Conservation (phyloP, 129 eudicot genomes). For the Heracleum sosnowskyi region DNA sequence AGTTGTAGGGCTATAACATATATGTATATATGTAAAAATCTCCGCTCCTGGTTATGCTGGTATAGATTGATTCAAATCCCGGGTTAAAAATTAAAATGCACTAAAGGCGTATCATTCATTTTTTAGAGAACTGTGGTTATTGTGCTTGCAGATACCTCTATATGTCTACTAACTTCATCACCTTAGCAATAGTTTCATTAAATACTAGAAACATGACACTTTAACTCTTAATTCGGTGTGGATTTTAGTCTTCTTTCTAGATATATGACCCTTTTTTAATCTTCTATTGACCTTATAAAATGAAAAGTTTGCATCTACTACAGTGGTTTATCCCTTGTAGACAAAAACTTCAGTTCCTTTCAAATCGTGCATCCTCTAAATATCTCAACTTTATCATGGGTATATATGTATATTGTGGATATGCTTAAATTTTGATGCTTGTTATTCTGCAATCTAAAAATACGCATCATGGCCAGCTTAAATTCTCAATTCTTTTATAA, state of each 20-base stretch:
- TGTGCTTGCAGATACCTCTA: neutral
- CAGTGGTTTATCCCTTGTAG: neutral
- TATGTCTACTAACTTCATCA: neutral
- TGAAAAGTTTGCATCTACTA: neutral
- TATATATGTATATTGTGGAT: neutral
- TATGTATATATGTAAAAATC: too few relatives aligned
- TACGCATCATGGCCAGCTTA: neutral
- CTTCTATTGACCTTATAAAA: neutral
- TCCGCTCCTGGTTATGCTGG: neutral
- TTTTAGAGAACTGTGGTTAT: neutral
- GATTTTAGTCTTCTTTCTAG: neutral
- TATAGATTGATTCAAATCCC: neutral
- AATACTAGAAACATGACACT: neutral
- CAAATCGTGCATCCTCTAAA: neutral
- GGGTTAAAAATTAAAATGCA: neutral
- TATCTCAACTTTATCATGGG: neutral
- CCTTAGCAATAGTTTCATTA: neutral
- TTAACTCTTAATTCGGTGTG: neutral
- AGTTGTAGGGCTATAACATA: neutral
- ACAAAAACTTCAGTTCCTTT: neutral
- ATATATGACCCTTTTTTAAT: too few relatives aligned
- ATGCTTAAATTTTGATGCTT: neutral
- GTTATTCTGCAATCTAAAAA: neutral
- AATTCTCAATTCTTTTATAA: neutral
- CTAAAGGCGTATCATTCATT: neutral